Base-by-base conservation (phyloP, 495 filamentous ascomycete species). In the Lasiosphaeria miniovina region DNA sequence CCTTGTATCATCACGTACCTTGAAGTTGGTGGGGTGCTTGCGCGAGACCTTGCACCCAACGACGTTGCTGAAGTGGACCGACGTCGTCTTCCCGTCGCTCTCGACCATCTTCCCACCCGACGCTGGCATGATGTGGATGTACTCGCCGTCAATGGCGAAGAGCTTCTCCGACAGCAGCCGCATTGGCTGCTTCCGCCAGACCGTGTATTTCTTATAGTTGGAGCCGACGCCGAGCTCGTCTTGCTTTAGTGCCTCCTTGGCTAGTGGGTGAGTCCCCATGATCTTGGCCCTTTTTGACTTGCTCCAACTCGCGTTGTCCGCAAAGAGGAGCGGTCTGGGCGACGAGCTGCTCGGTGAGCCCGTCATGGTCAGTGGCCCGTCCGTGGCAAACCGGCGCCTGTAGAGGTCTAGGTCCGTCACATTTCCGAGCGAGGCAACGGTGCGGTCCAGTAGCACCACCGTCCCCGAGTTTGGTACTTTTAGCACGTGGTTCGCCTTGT, bases 121-220 rank as follows among this genome's bases (percentile, higher is more conserved):
- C 0, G 80, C 78, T 4, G 94, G 92, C 80, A 96, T 88, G 64
- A 98, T 92, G 72, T 97, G 94, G 70, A 98, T 84, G 65, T 96
- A 96, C 69, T 98, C 94, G 49, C 91, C 91, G 68, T 98, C 94
- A 61, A 98, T 91, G 6, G 89, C 88, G 33, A 98, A 78, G 12
- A 95, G 84, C 43, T 89, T 86, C 68, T 90, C 86, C 4, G 90
- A 86, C 40, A 94, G 86, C 70, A 98, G 91, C 34, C 91, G 87
- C 90, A 97, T 96, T 17, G 90, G 87, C 67, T 96, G 92, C 70
- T 96, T 96, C 63, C 95, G 86, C 75, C 88, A 90, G 15, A 98
- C 95, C 35, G 86, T 88, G 71, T 93, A 98, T 65, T 91, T 93
- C 65, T 89, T 88, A 67, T 91, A 90, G 64, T 84, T 86, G 24